Percentiles rank a stretch among this genome's conserved stretches.
Evolutionary conservation across 306 rosid genomes (phyloP).

Genomic region (Mimosa bimucronata): DNA sequence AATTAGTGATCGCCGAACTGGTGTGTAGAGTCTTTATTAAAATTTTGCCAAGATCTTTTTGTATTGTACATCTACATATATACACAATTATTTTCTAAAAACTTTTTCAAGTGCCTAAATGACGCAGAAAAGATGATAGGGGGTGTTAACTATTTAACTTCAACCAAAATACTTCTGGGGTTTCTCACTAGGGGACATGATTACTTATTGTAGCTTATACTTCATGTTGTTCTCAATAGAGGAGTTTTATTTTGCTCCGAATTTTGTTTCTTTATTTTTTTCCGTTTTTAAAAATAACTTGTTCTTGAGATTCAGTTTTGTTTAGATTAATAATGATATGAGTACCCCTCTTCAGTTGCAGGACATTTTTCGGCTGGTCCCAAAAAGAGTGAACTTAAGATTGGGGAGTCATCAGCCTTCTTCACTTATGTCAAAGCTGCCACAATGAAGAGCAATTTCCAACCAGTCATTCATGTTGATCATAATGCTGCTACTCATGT

Average conservation of each 20-base stretch:
- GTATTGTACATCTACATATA: background rate
- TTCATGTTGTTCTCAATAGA: background rate
- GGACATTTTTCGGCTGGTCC: conserved; percentile 71
- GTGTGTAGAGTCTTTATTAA: conserved; percentile 46
- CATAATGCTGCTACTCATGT: conserved; percentile 40
- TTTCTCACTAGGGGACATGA: conserved; percentile 26
- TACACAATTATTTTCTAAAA: background rate
- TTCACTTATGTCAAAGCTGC: conserved; percentile 79
- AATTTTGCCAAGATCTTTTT: conserved; percentile 1
- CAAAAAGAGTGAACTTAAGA: conserved; percentile 81
- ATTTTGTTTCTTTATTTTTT: background rate
- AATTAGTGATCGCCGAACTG: conserved; percentile 73
- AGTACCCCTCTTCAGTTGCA: conserved; percentile 35
- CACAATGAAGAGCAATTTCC: conserved; percentile 50
- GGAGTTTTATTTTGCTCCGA: background rate
- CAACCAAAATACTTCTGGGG: background rate
- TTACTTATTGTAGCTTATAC: conserved; percentile 21
- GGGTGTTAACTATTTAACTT: background rate
- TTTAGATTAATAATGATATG: conserved; percentile 10
- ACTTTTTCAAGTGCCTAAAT: background rate
- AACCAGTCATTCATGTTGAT: conserved; percentile 49
- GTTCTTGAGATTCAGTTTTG: conserved; percentile 17
- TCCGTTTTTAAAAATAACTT: background rate
- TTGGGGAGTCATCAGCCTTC: conserved; percentile 96
- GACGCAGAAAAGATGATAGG: background rate